A percentile compares a stretch with the other conserved stretches of the same genome.
These are phyloP conservation scores for Penicillium daleae DNA, from an alignment of 495 filamentous ascomycete species.

Conservation along the genomic window DNA sequence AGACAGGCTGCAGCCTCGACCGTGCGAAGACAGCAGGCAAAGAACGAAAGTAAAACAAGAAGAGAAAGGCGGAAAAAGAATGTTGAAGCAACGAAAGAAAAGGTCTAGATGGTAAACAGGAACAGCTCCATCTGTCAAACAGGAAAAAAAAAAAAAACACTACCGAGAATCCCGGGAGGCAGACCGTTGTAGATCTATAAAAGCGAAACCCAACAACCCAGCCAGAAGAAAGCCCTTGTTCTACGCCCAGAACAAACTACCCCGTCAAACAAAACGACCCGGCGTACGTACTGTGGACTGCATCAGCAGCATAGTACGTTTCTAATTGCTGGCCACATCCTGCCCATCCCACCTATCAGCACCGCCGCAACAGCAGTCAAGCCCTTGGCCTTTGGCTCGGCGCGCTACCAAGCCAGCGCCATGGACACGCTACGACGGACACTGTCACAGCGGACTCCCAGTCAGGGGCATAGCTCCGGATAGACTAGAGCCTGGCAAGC, in stretches of 20 bases:
- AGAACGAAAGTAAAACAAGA: constrained; percentile 20
- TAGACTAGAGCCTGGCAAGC: constrained; percentile 6
- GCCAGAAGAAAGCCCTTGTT: neutral
- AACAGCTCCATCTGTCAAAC: constrained; percentile 15
- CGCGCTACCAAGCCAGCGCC: constrained; percentile 4
- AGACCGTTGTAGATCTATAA: constrained; percentile 25
- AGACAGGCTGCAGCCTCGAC: constrained; percentile 14
- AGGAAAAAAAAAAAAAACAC: constrained; percentile 21
- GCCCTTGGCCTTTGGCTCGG: constrained; percentile 15
- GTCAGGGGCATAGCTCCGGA: constrained; percentile 11
- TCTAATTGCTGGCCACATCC: constrained; percentile 14
- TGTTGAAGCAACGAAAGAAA: constrained; percentile 12
- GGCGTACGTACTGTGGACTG: constrained; percentile 16
- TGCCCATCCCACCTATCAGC: constrained; percentile 16
- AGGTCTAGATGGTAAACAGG: constrained; percentile 2
- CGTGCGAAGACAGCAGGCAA: constrained; percentile 20
- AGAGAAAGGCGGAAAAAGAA: constrained; percentile 21
- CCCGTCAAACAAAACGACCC: neutral
- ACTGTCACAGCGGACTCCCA: constrained; percentile 14
- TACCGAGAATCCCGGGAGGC: constrained; percentile 17
- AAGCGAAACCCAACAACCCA: neutral
- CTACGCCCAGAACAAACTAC: neutral
- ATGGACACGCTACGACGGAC: neutral
- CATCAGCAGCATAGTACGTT: constrained; percentile 13
- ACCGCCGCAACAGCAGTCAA: neutral